These are phyloP conservation scores for Aspergillus fischeri DNA, from an alignment of 2,329 filamentous ascomycete genomes.

Conservation along the genomic window DNA sequence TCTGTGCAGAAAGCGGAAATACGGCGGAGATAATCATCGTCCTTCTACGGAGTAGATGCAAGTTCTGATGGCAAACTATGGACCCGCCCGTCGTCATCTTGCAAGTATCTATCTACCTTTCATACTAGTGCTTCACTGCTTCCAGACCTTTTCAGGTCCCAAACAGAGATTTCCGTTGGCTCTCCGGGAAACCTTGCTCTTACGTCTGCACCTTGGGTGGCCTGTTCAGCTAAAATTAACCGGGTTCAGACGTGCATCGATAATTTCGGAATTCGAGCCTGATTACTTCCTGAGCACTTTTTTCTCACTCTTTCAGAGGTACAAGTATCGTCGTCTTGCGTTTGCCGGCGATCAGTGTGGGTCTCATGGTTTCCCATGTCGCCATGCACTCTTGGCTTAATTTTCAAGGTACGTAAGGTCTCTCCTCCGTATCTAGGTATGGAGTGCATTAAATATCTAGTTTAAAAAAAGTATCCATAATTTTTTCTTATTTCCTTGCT, in stretches of 20 bases:
- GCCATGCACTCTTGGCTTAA: not conserved
- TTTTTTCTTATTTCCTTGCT: not conserved
- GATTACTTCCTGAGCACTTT: not conserved
- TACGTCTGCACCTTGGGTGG: not conserved
- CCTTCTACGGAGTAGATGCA: not conserved
- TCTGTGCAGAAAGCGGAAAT: not conserved
- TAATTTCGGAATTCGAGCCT: not conserved
- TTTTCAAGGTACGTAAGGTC: not conserved
- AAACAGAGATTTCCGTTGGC: not conserved
- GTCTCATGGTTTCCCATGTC: not conserved
- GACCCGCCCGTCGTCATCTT: not conserved
- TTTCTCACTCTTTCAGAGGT: not conserved
- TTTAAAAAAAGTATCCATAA: not conserved
- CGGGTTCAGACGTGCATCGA: not conserved
- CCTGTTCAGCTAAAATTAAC: not conserved
- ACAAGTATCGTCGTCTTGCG: not conserved
- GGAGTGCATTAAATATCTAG: not conserved
- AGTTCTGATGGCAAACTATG: not conserved
- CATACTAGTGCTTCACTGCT: not conserved
- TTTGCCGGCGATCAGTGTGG: not conserved
- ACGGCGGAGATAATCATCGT: not conserved
- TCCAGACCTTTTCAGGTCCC: not conserved
- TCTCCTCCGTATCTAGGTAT: not conserved
- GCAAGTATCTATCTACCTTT: no score
- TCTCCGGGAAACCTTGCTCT: not conserved